Evolutionary conservation across 495 filamentous ascomycete species (phyloP).

Genomic region (Xylaria telfairii): DNA sequence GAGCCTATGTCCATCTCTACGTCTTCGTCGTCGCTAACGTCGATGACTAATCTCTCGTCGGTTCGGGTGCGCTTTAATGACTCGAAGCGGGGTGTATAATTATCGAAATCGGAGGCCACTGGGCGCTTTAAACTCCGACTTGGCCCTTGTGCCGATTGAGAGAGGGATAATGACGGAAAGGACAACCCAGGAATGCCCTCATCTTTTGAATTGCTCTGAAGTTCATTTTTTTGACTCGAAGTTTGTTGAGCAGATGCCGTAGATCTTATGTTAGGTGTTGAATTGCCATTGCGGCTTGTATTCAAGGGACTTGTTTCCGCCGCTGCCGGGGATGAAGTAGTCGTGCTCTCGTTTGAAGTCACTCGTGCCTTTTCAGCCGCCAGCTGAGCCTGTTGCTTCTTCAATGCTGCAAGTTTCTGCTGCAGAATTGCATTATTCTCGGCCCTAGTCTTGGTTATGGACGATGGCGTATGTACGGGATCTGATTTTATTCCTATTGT

Average conservation of each 20-base stretch:
- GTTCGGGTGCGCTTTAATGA: conserved; percentile 65
- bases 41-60: conserved; percentile 69
- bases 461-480: conserved; percentile 28
- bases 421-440: conserved; percentile 54
- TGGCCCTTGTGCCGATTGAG: conserved; percentile 25
- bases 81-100: conserved; percentile 51
- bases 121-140: conserved; percentile 70
- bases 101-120: conserved; percentile 83
- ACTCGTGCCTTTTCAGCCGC: conserved; percentile 38
- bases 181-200: conserved; percentile 35
- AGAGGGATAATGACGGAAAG: conserved; percentile 17
- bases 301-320: not conserved
- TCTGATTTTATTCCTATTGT: conserved; percentile 17
- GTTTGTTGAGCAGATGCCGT: conserved; percentile 1
- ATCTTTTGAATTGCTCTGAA: conserved; percentile 27
- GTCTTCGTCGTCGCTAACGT: conserved; percentile 68
- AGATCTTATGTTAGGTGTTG: conserved; percentile 1
- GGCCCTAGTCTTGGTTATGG: conserved; percentile 45
- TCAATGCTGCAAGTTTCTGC: conserved; percentile 53
- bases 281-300: conserved; percentile 11
- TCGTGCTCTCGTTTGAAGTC: conserved; percentile 16
- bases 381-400: conserved; percentile 49
- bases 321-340: conserved; percentile 7
- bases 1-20: conserved; percentile 58
- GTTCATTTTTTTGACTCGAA: conserved; percentile 19